phyloP scores from a whole-genome alignment of 2,329 filamentous ascomycete species.

The Chaetomium olivaceum region DNA sequence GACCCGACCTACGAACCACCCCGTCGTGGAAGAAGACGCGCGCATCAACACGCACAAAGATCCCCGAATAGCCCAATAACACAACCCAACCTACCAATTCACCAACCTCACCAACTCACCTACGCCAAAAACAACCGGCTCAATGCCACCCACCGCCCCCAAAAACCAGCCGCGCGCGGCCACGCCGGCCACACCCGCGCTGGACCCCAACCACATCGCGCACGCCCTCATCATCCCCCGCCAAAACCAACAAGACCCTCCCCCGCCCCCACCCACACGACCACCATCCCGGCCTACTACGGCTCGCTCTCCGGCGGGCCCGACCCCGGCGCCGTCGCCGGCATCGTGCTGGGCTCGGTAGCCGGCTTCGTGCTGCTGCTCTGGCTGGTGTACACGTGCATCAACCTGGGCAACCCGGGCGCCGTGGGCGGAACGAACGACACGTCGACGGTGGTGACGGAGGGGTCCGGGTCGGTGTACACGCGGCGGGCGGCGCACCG shows the following conservation, averaged over 20 bases:
- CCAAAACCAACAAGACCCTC: slow-evolving; percentile 13
- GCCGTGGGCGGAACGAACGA: slow-evolving; percentile 18
- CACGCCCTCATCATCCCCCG: slow-evolving; percentile 21
- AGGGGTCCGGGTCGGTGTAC: slow-evolving; percentile 27
- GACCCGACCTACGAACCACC: not conserved
- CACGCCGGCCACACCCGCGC: not conserved
- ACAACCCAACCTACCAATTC: not conserved
- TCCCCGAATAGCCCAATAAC: not conserved
- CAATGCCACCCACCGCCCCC: slow-evolving; percentile 13
- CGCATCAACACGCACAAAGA: not conserved
- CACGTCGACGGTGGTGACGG: slow-evolving; percentile 23
- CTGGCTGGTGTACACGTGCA: slow-evolving; percentile 38
- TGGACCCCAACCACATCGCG: slow-evolving; percentile 21
- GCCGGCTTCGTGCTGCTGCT: slow-evolving; percentile 45
- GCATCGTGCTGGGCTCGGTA: slow-evolving; percentile 45
- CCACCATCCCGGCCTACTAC: slow-evolving; percentile 38
- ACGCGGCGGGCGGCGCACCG: slow-evolving; percentile 15
- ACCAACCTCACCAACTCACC: not conserved
- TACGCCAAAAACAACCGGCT: not conserved
- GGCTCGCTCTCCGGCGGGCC: slow-evolving; percentile 33
- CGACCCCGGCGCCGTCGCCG: slow-evolving; percentile 42
- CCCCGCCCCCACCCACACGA: slow-evolving; percentile 33
- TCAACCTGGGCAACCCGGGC: slow-evolving; percentile 35
- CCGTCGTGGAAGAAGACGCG: not conserved
- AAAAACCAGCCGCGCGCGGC: not conserved